Evolutionary conservation across 257 asterid species (phyloP).

Genomic region (Solanum chilense): DNA sequence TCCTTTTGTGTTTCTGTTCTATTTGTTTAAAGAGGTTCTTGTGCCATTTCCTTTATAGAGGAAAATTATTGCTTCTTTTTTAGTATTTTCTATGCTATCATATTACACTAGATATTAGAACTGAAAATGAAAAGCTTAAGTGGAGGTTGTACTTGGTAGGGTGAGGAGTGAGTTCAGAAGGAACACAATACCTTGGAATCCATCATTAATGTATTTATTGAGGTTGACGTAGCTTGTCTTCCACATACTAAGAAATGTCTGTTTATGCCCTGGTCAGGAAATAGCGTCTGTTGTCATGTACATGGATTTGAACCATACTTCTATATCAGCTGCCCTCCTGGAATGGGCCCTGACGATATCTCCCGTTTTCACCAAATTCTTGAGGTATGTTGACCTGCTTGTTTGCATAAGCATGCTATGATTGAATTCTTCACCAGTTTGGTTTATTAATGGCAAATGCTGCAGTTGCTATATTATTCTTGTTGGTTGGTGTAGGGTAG

Average conservation of each 20-base stretch:
- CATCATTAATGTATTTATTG: background rate
- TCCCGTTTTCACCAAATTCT: slow-evolving; percentile 81
- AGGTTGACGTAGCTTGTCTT: background rate
- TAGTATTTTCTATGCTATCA: background rate
- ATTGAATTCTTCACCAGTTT: background rate
- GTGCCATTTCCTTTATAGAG: background rate
- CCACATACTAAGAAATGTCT: background rate
- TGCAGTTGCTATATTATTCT: background rate
- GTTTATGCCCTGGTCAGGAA: slow-evolving; percentile 47
- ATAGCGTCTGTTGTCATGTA: slow-evolving; percentile 87
- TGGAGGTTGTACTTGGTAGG: background rate
- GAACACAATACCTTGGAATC: background rate
- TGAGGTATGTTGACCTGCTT: slow-evolving; percentile 40
- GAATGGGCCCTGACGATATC: slow-evolving; percentile 98
- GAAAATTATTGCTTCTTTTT: background rate
- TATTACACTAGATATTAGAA: background rate
- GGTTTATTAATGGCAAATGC: background rate
- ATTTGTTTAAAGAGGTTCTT: background rate
- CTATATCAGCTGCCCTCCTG: slow-evolving; percentile 78
- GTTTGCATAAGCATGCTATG: background rate
- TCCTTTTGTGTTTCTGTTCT: background rate
- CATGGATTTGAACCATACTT: slow-evolving; percentile 98
- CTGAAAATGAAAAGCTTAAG: background rate
- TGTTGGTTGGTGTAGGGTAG: slow-evolving; percentile 38
- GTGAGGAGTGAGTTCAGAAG: background rate